phyloP scores from a whole-genome alignment of 108 stramenopile species.

The Fragilaria crotonensis region DNA sequence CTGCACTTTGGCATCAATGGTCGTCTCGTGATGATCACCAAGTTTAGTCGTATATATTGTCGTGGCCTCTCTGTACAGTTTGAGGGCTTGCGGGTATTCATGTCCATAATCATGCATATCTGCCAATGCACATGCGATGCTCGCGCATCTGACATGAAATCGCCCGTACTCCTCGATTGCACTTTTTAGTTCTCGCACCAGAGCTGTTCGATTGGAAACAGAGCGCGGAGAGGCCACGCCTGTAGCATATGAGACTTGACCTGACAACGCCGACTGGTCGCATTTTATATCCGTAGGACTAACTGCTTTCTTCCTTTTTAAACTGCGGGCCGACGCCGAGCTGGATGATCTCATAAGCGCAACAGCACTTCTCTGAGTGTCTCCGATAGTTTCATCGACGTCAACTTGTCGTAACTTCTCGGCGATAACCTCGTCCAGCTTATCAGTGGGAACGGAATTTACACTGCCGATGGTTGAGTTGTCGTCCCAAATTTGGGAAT shows the following conservation, averaged over 20 bases:
- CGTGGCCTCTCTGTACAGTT: constrained; percentile 41
- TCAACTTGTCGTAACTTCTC: no score
- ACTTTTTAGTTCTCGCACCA: constrained; percentile 31
- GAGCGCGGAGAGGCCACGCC: neutral
- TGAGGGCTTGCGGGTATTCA: constrained; percentile 37
- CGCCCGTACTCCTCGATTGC: constrained; percentile 36
- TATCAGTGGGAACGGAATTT: neutral
- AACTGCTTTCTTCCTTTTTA: neutral
- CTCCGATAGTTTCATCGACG: neutral
- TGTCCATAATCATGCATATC: constrained; percentile 32
- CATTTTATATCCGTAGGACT: neutral
- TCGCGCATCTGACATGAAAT: constrained; percentile 34
- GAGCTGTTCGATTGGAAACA: no score
- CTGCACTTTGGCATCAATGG: constrained; percentile 29
- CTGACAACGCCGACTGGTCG: neutral
- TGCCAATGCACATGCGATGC: constrained; percentile 38
- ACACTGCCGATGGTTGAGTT: neutral
- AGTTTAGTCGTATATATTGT: constrained; percentile 47
- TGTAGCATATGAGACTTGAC: neutral
- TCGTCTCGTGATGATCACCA: constrained; percentile 41
- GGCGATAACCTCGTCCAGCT: neutral
- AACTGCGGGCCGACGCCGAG: neutral
- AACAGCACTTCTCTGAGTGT: neutral
- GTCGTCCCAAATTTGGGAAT: neutral
- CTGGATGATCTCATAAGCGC: neutral